A percentile compares a stretch with the other conserved stretches of the same genome.
phyloP scores from a whole-genome alignment of 2,329 filamentous ascomycete species.

The Fusarium dlaminii region DNA sequence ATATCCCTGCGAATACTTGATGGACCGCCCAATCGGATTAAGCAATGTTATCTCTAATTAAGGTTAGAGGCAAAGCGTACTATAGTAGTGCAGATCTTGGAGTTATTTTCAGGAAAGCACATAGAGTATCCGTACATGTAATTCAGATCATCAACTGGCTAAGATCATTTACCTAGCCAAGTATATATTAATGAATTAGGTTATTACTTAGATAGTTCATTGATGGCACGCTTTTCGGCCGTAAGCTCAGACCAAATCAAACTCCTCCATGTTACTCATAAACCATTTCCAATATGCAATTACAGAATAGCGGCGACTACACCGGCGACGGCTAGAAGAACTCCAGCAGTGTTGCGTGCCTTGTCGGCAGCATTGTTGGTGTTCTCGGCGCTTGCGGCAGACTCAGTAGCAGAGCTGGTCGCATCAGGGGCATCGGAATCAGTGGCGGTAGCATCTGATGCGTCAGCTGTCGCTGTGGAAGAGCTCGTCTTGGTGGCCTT shows the following conservation, averaged over 20 bases:
- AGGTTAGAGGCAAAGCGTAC: background rate
- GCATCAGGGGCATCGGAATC: conserved; percentile 30
- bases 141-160: background rate
- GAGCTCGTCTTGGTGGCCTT: conserved; percentile 38
- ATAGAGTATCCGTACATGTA: background rate
- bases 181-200: conserved; percentile 39
- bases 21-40: background rate
- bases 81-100: background rate
- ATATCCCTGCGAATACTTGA: background rate
- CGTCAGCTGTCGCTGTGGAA: conserved; percentile 23
- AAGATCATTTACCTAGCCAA: background rate
- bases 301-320: conserved; percentile 52
- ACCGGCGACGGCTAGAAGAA: conserved; percentile 51
- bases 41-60: background rate
- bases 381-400: conserved; percentile 34
- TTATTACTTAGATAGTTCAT: conserved; percentile 30
- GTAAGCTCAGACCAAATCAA: conserved; percentile 2
- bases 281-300: conserved; percentile 10
- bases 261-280: conserved; percentile 14
- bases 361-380: conserved; percentile 44
- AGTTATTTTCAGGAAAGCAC: background rate
- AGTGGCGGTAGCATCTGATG: conserved; percentile 31
- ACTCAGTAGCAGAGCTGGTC: conserved; percentile 27
- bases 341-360: conserved; percentile 46
- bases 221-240: conserved; percentile 18